Conservation (phyloP, 345 rosid species). For the Passiflora organensis region DNA sequence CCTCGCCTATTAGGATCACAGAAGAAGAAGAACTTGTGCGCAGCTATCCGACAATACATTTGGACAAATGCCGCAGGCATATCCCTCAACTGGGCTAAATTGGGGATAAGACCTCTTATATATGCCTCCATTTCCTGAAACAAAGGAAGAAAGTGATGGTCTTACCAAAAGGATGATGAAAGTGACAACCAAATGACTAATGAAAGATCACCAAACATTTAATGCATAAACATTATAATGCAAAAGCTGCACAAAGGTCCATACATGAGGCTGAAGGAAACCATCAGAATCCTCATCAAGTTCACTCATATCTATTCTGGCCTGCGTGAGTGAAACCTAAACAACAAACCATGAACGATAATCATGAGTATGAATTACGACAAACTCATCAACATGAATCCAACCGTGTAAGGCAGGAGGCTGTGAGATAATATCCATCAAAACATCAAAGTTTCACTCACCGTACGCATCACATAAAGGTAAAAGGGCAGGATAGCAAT, state of each 20-base stretch:
- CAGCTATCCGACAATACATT: conserved; percentile 95
- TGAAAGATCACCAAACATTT: neutral
- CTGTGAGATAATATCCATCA: too few species aligned
- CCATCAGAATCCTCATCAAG: conserved; percentile 99
- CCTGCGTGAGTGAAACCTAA: conserved; percentile 97
- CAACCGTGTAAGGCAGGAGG: too few species aligned
- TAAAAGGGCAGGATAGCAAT: conserved; percentile 96
- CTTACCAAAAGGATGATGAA: too few species aligned
- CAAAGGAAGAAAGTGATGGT: conserved; percentile 12
- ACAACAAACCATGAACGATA: conserved; percentile 20
- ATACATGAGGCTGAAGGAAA: conserved; percentile 84
- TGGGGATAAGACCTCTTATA: conserved; percentile 91
- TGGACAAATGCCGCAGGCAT: conserved; percentile 80
- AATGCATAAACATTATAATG: conserved; percentile 4
- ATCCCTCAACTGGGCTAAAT: conserved; percentile 88
- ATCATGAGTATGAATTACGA: neutral
- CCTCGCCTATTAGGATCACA: conserved; percentile 99
- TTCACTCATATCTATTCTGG: conserved; percentile 99
- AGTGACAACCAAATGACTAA: too few species aligned
- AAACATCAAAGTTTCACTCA: conserved; percentile 29
- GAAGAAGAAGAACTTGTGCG: conserved; percentile 97
- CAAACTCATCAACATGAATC: too few species aligned
- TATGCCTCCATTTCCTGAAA: conserved; percentile 94
- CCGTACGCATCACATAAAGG: conserved; percentile 99
- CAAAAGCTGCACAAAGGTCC: conserved; percentile 5